Percentiles rank a stretch among this genome's conserved stretches.
phyloP scores from a whole-genome alignment of 179 eudicot genomes.

The Vitellaria paradoxa region DNA sequence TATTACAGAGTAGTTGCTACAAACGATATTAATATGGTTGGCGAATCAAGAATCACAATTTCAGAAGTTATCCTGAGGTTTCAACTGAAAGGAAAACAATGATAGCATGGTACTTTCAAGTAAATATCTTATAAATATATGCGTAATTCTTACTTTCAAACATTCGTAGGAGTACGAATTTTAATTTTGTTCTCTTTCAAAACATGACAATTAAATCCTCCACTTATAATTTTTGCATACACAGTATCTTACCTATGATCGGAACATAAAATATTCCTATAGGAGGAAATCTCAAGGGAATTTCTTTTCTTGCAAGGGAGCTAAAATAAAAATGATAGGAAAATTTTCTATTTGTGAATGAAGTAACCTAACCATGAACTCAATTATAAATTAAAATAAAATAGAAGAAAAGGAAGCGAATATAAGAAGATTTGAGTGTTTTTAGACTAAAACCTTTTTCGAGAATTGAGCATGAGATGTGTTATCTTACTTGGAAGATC shows the following conservation, averaged over 20 bases:
- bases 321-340: background rate
- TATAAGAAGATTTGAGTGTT: background rate
- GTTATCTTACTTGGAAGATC: constrained; percentile 91
- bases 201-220: constrained; percentile 10
- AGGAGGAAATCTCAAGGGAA: background rate
- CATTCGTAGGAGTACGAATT: too few species aligned
- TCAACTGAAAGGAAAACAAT: background rate
- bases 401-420: background rate
- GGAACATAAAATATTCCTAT: background rate
- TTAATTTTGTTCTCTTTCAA: background rate
- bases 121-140: too few species aligned
- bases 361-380: background rate
- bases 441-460: background rate
- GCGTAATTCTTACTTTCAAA: too few species aligned
- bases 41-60: background rate
- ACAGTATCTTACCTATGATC: background rate
- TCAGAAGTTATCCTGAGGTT: background rate
- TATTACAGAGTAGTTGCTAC: background rate
- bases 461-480: background rate
- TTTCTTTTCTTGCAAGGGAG: background rate
- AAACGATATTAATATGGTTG: background rate
- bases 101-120: background rate
- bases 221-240: background rate
- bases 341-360: background rate
- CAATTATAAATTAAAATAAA: background rate